phyloP scores from a whole-genome alignment of 1,139 yeast genomes.

The Petasospora rhodanensis region DNA sequence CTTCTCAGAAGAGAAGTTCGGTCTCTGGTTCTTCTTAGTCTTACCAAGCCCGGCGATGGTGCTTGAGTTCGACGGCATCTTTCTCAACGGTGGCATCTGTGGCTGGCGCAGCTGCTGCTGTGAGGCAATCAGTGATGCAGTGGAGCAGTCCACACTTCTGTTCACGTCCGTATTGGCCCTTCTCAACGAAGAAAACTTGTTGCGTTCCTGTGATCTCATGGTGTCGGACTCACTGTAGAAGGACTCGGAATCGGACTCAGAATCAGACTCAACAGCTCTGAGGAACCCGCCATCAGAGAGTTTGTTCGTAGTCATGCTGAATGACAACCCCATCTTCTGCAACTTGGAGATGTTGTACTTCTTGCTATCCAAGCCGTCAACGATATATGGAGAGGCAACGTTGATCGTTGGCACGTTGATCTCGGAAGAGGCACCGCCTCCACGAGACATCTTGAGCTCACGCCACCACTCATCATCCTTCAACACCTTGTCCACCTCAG shows the following conservation, averaged over 20 bases:
- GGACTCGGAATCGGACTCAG: conserved; percentile 20
- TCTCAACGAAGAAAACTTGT: conserved; percentile 8
- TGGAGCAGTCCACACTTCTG: conserved; percentile 1
- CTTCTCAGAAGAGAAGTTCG: conserved; percentile 75
- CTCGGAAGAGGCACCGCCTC: conserved; percentile 17
- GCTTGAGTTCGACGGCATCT: conserved; percentile 4
- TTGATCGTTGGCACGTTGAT: conserved; percentile 19
- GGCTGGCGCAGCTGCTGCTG: neutral
- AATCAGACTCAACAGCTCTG: conserved; percentile 28
- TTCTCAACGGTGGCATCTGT: conserved; percentile 1
- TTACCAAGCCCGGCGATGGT: conserved; percentile 13
- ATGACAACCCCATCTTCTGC: conserved; percentile 69
- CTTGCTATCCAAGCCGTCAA: conserved; percentile 22
- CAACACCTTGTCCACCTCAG: conserved; percentile 32
- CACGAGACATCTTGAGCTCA: conserved; percentile 49
- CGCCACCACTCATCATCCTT: conserved; percentile 58
- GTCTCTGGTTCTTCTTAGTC: conserved; percentile 41
- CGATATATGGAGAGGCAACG: conserved; percentile 20
- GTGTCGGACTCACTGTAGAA: conserved; percentile 15
- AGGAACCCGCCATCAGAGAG: conserved; percentile 34
- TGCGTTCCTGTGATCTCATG: conserved; percentile 8
- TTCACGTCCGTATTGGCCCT: conserved; percentile 6
- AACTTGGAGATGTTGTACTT: conserved; percentile 50
- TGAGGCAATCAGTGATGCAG: conserved; percentile 2
- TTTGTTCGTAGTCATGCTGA: conserved; percentile 65